Evolutionary conservation across 2,329 filamentous ascomycete genomes (phyloP), one percentile per base, ranked within the genome.

Genomic region (Stagonosporopsis chrysanthemi): DNA sequence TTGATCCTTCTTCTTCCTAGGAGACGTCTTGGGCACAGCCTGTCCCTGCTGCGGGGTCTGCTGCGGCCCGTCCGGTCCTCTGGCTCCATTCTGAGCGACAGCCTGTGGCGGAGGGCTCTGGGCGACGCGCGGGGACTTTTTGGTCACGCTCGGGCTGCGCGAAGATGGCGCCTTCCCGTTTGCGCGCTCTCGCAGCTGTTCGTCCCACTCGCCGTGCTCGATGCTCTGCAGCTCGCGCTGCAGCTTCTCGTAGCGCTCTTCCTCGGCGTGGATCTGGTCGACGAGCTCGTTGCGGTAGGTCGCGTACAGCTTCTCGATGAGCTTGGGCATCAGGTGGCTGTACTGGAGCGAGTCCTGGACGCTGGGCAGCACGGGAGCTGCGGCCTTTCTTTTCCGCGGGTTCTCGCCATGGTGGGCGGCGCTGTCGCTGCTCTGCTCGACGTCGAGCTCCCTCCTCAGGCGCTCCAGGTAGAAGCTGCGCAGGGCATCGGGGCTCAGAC

Each of bases 381-480:
- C 35, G 35, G 90, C 82, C 79, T 94, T 96, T 67, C 90, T 86
- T 80, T 93, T 95, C 52, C 82, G 84, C 6, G 85, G 83, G 28
- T 82, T 83, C 33, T 80, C 63, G 29, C 81, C 76, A 48, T 78
- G 80, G 63, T 83, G 83, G 55, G 56, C 41, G 63, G 58, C 62
- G 52, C 80, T 81, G 61, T 89, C 84, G 44, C 53, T 38, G 40
- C 9, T 15, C 24, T 50, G 50, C 26, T 58, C 50, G n/a, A 50
- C 19, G 52, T 73, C 75, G 62, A 88, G 77, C 75, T 95, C 92
- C 65, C 96, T 90, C 64, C 86, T 86, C 73, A 97, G 77, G 56
- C 96, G 79, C 56, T 86, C 84, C 64, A 92, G 79, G 75, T 96
- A 97, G 49, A 95, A 83, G 70, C 89, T 85, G 76, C 90, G 87